phyloP scores from a whole-genome alignment of 2,329 filamentous ascomycete species.

The Fusarium pilosicola region DNA sequence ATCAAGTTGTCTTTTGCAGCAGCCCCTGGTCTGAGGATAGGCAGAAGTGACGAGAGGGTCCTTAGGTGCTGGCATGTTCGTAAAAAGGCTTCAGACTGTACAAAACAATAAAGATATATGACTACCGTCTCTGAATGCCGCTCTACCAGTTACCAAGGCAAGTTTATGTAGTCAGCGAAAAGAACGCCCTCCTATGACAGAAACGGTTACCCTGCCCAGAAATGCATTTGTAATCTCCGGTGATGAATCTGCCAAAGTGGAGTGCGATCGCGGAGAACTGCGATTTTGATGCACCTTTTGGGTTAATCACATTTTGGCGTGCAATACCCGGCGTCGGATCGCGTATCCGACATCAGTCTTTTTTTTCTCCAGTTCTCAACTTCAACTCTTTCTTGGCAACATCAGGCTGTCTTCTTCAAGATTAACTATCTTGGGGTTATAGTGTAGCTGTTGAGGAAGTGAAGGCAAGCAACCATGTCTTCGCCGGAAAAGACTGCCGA shows the following conservation, averaged over 20 bases:
- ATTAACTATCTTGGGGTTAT: fast-evolving
- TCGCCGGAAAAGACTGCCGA: not conserved
- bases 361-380: not conserved
- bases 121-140: not conserved
- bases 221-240: conserved; percentile 1
- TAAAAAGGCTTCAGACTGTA: not conserved
- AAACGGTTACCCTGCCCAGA: not conserved
- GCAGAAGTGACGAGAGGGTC: no score
- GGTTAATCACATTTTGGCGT: not conserved
- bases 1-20: no score
- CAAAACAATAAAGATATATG: not conserved
- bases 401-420: fast-evolving
- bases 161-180: not conserved
- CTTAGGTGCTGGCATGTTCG: no score
- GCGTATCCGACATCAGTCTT: not conserved
- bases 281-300: not conserved
- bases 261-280: conserved; percentile 1
- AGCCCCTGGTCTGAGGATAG: no score
- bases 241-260: not conserved
- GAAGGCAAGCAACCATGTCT: not conserved
- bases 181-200: not conserved
- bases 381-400: fast-evolving
- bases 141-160: not conserved
- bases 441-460: no score
- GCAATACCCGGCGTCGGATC: conserved; percentile 15